Evolutionary conservation across 257 asterid genomes (phyloP), one percentile per base, ranked within the genome.

Genomic region (Solanum sejunctum): DNA sequence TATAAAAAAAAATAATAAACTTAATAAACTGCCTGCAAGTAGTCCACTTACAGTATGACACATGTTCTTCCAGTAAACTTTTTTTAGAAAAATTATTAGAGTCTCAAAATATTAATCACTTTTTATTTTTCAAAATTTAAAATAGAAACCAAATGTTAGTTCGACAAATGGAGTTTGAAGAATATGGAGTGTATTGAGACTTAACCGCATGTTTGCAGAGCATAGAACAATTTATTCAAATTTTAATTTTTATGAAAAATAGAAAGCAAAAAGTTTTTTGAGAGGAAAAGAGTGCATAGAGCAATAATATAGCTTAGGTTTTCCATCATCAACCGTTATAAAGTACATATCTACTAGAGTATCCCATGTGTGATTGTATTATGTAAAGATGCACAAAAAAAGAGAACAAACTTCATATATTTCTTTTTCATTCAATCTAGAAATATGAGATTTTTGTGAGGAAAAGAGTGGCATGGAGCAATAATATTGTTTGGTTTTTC

Each of bases 231-330:
- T 6, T 43, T 43, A 43, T 43, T 6, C 1, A n/a, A n/a, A 60
- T 10, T 60, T 6, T 43, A 43, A n/a, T 9, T 58, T 58, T 58
- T 58, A 1, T 10, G 0, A 52, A 51, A 51, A 9, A 23, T 9
- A 9, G 10, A n/a, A 10, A 10, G 21, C 0, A 60, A 56, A 1
- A 18, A 56, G 1, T 4, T 3, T 17, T 17, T 58, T 58, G 2
- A 10, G 66, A 58, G 28, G 3, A 6, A 0, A 58, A 58, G 66
- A 58, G 66, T 10, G n/a, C 66, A 10, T 58, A 1, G 2, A 58
- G 28, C 28, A 58, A 5, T 0, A 58, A 0, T 58, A 1, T n/a
- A 58, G 32, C n/a, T 0, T n/a, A 0, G 15, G n/a, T n/a, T 52
- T 58, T n/a, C 15, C 5, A 1, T 58, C 10, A 7, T 13, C 45